Base-by-base conservation (phyloP, 768 basidiomycete species). In the Russula griseocarnosa region DNA sequence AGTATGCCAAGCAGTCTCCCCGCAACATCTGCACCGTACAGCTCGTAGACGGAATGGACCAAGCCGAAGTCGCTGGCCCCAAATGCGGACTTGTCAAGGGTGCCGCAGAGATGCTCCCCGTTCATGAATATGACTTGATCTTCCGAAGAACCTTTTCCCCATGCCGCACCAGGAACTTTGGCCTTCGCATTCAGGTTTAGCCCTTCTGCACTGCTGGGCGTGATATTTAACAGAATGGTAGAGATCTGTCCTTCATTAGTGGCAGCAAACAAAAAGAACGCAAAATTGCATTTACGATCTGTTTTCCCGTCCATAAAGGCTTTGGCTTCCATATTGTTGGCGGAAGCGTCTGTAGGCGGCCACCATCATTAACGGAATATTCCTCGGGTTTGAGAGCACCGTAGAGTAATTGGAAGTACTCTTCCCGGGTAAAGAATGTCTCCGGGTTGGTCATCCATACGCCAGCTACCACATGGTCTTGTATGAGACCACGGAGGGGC, bases 361-460 rank as follows among this genome's bases (percentile, higher is more conserved):
- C 83, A 56, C 78, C 80, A 42, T 78, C 74, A 40, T 81, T 75
- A 16, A 77, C 77, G 18, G 79, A 78, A 67, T 90, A 86, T 42
- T 89, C 88, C 75, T 99, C 97, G 9, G 95, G 93, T 64, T 91
- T 80, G 38, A 99, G 79, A 10, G 96, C 91, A 38, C 96, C 97
- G 70, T 98, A 98, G 13, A 99, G 82, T 55, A 99, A 79, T 74
- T 99, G 97, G 75, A 90, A 90, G 73, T 98, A 99, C 71, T 98
- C 91, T 71, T 97, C 94, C 55, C 97, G 85, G 4, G 89, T 87
- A 76, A 98, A 96, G 79, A 98, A 98, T 0, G 93, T 82, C 68
- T 95, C 90, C 72, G 94, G 94, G 71, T 86, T 87, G 60, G 97
- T 98, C 92, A 99, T 94, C 93, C 95, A 98, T n/a, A 98, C 89